phyloP scores from a whole-genome alignment of 305 asterid genomes.

The Fraxinus nigra region DNA sequence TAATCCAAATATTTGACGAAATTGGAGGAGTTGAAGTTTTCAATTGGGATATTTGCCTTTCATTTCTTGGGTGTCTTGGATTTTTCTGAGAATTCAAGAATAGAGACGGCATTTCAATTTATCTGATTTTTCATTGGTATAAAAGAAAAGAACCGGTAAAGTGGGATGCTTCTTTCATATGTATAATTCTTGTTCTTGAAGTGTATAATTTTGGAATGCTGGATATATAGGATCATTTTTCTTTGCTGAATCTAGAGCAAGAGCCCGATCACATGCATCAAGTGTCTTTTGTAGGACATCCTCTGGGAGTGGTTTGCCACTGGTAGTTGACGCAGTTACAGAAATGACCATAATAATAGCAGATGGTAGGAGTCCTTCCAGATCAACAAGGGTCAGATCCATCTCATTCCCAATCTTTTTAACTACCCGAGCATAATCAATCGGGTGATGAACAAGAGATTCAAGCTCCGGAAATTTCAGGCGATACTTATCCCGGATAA shows the following conservation, averaged over 20 bases:
- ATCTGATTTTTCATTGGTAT: background rate
- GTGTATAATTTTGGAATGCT: too few species aligned
- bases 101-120: background rate
- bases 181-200: too few species aligned
- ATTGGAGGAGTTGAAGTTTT: background rate
- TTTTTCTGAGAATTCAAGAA: background rate
- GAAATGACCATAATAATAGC: conserved; percentile 95
- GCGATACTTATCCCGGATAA: conserved; percentile 93
- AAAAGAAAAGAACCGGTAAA: background rate
- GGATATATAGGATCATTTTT: conserved; percentile 20
- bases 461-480: conserved; percentile 91
- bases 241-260: conserved; percentile 71
- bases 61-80: background rate
- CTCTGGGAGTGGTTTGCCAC: conserved; percentile 93
- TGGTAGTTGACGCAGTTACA: conserved; percentile 96
- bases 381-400: conserved; percentile 91
- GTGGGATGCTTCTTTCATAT: background rate
- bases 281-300: conserved; percentile 76
- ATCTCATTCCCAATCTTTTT: conserved; percentile 80
- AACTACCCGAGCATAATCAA: conserved; percentile 92
- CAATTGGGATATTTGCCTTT: background rate
- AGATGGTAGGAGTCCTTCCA: conserved; percentile 92
- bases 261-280: conserved; percentile 93
- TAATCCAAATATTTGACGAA: background rate
- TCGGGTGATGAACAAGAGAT: conserved; percentile 92